A percentile compares a stretch with the other conserved stretches of the same genome.
These are phyloP conservation scores for Xylaria sp. DNA, from an alignment of 2,329 filamentous ascomycete genomes.

Conservation along the genomic window DNA sequence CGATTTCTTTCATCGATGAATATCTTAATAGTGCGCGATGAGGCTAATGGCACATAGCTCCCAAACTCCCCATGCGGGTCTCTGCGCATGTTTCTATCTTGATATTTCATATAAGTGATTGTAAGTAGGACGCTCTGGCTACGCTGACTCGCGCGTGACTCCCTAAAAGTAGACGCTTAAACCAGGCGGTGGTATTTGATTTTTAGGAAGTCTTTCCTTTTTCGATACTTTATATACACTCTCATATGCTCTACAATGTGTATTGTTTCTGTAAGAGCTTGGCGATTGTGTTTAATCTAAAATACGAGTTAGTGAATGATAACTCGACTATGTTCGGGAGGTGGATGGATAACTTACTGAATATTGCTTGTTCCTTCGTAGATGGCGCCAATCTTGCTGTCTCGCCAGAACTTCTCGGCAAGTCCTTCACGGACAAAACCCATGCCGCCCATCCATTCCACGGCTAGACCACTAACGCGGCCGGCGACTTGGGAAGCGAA, in stretches of 20 bases:
- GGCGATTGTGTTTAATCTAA: conserved; percentile 70
- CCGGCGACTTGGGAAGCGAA: conserved; percentile 94
- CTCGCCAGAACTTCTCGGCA: conserved; percentile 97
- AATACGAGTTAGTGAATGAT: conserved; percentile 42
- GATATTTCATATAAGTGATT: not conserved
- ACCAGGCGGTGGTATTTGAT: not conserved
- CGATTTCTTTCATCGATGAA: too few relatives aligned
- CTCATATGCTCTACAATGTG: conserved; percentile 52
- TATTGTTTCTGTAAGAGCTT: conserved; percentile 72
- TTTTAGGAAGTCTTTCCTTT: not conserved
- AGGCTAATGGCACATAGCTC: not conserved
- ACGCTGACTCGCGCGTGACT: conserved; percentile 6
- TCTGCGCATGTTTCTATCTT: not conserved
- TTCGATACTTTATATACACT: not conserved
- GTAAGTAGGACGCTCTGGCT: not conserved
- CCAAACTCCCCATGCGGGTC: not conserved
- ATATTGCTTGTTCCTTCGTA: conserved; percentile 92
- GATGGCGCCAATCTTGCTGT: conserved; percentile 98
- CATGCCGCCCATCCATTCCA: conserved; percentile 99
- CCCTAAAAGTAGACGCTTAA: not conserved
- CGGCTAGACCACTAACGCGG: conserved; percentile 82
- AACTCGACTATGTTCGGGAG: not conserved
- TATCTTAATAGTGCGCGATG: too few relatives aligned
- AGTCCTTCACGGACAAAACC: conserved; percentile 96
- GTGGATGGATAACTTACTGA: conserved; percentile 60